Evolutionary conservation across 108 stramenopile species (phyloP), one percentile per base, ranked within the genome.

Genomic region (Fragilaria radians): DNA sequence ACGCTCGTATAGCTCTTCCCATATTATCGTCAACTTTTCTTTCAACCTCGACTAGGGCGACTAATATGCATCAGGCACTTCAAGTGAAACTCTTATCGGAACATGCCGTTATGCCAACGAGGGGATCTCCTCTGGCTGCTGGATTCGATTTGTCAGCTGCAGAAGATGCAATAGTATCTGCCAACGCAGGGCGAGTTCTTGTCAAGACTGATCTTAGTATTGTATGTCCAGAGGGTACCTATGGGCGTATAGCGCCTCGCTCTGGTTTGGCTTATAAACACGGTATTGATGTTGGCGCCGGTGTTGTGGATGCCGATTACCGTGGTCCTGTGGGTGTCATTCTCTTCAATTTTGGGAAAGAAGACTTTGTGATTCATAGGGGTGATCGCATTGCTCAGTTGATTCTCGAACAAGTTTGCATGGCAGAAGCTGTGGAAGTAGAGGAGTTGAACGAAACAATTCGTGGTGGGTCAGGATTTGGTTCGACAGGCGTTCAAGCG

Each of bases 331-430:
- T 99, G 19, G 98, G 98, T 17, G 96, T 99, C 27, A 91, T 99
- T 5, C 70, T 99, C 28, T 99, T 99, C 86, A 99, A 99, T 68
- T 89, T 94, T 65, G 88, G 92, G 14, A 34, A 67, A 4, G 83
- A 89, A 28, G 93, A 89, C 55, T 95, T 96, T 73, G 65, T 68
- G 28, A 78, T 98, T 24, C 62, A 76, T 23, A 59, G 62, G 23
- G 98, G 98, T n/a, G 98, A 99, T 72, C 89, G 98, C 22, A 89
- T 99, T 55, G 98, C 98, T 2, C 98, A 99, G 73, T 78, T 99
- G n/a, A 92, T 99, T 55, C 65, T 99, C 36, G 98, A 99, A 69
- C 58, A 84, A 46, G 88, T 99, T 55, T 71, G 67, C 67, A 91
- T 96, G 91, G 90, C 78, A 0, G 62, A 67, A 0, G 77, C 93